Percentiles rank a stretch among this genome's conserved stretches.
Conservation (phyloP, 495 filamentous ascomycete genomes). For the Lindgomyces ingoldianus region DNA sequence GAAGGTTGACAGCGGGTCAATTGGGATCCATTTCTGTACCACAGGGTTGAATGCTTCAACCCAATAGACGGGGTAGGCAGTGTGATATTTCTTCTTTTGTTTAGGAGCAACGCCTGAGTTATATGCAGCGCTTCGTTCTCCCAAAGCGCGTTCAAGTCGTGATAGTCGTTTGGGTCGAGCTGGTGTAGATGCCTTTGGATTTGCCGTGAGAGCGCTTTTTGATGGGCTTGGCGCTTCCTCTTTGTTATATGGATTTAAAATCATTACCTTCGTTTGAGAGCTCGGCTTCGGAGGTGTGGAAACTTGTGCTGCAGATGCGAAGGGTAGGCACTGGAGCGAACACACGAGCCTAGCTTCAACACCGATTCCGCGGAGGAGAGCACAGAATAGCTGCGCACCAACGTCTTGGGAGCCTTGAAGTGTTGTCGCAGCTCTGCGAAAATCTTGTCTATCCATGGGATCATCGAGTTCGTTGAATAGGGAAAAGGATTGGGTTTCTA, state of each 20-base stretch:
- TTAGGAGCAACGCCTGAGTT: constrained; percentile 26
- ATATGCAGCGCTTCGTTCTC: constrained; percentile 1
- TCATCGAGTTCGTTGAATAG: constrained; percentile 55
- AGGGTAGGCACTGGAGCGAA: constrained; percentile 82
- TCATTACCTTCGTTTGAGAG: constrained; percentile 47
- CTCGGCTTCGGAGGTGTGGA: constrained; percentile 50
- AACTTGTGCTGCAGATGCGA: constrained; percentile 57
- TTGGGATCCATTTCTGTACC: constrained; percentile 84
- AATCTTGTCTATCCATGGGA: constrained; percentile 65
- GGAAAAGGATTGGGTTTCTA: constrained; percentile 58
- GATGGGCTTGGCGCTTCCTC: constrained; percentile 44
- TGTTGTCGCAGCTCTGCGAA: constrained; percentile 63
- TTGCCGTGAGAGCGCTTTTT: too few species aligned
- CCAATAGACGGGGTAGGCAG: constrained; percentile 84
- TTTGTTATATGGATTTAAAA: constrained; percentile 38
- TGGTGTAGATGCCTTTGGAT: constrained; percentile 32
- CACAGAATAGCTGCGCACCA: constrained; percentile 87
- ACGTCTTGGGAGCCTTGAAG: constrained; percentile 82
- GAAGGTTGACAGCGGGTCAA: constrained; percentile 80
- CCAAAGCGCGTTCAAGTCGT: constrained; percentile 24
- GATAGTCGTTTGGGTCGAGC: constrained; percentile 24
- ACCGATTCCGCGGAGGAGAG: constrained; percentile 72
- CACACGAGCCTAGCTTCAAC: constrained; percentile 88
- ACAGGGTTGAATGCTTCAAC: constrained; percentile 84
- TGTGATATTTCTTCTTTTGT: constrained; percentile 54